Evolutionary conservation across 2,329 filamentous ascomycete species (phyloP).

Genomic region (Aureobasidium pullulans): DNA sequence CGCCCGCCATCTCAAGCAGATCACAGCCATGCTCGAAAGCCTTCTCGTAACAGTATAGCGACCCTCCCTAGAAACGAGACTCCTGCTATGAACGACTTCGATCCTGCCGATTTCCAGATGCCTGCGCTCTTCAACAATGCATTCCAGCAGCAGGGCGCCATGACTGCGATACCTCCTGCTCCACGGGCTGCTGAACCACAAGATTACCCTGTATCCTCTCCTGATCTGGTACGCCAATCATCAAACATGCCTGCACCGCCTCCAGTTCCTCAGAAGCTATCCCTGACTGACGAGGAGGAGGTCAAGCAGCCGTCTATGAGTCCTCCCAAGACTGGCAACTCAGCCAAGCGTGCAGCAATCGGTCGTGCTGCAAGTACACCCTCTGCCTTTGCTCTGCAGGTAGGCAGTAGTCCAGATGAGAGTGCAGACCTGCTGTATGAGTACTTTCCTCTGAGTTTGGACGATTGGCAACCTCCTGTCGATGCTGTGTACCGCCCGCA

Average conservation of each 20-base stretch:
- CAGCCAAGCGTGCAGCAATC: conserved; percentile 10
- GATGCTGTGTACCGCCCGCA: conserved; percentile 88
- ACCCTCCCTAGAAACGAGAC: conserved; percentile 23
- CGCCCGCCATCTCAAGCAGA: neutral
- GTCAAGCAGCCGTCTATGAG: conserved; percentile 25
- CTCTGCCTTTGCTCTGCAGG: conserved; percentile 40
- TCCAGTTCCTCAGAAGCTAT: conserved; percentile 45
- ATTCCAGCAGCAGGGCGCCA: conserved; percentile 26
- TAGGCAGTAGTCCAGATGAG: conserved; percentile 60
- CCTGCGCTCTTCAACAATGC: conserved; percentile 34
- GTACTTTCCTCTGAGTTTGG: conserved; percentile 84
- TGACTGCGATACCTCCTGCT: conserved; percentile 35
- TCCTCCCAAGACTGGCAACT: neutral
- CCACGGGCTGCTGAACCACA: conserved; percentile 26
- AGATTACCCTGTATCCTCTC: conserved; percentile 37
- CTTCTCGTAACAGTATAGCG: neutral
- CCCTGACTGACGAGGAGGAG: conserved; percentile 48
- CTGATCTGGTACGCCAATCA: conserved; percentile 40
- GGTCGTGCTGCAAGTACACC: conserved; percentile 34
- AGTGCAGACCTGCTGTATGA: conserved; percentile 82
- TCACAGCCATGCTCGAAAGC: neutral
- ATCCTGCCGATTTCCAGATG: conserved; percentile 32
- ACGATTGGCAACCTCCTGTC: conserved; percentile 88
- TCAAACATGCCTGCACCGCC: conserved; percentile 31
- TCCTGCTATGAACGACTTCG: conserved; percentile 30